These are phyloP conservation scores for Phlegmacium glaucopus DNA, from an alignment of 768 basidiomycete species.

Conservation along the genomic window DNA sequence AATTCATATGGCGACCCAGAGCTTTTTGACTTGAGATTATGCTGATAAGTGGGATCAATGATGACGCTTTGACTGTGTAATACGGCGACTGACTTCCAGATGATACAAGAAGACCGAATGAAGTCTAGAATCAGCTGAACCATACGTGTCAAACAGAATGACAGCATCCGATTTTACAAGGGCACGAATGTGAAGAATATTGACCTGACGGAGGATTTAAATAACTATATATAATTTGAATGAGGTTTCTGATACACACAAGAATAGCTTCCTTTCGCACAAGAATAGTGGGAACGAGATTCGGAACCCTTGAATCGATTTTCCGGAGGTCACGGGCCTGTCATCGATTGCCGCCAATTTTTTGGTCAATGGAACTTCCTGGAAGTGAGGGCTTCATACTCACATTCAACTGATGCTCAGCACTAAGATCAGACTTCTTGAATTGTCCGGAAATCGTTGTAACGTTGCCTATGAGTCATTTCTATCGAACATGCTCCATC, in stretches of 20 bases:
- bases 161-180: constrained; percentile 92
- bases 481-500: constrained; percentile 18
- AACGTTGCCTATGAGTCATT: constrained; percentile 58
- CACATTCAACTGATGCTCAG: constrained; percentile 88
- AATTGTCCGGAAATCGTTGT: constrained; percentile 88
- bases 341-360: no score
- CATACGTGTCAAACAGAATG: constrained; percentile 89
- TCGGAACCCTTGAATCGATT: constrained; percentile 92
- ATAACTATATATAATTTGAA: neutral
- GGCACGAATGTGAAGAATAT: constrained; percentile 92
- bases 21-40: constrained; percentile 75
- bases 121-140: constrained; percentile 79
- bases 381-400: constrained; percentile 24
- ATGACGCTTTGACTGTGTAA: neutral
- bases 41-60: constrained; percentile 39
- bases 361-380: no score
- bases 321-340: constrained; percentile 95
- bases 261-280: constrained; percentile 85
- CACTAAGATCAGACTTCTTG: constrained; percentile 85
- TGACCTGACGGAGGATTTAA: constrained; percentile 51
- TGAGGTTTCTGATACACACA: constrained; percentile 39
- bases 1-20: constrained; percentile 84
- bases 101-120: constrained; percentile 89
- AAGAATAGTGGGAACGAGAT: constrained; percentile 92
- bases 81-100: constrained; percentile 55